A percentile compares a stretch with the other conserved stretches of the same genome.
These are phyloP conservation scores for Prunus armeniaca DNA, from an alignment of 306 rosid species.

Conservation along the genomic window DNA sequence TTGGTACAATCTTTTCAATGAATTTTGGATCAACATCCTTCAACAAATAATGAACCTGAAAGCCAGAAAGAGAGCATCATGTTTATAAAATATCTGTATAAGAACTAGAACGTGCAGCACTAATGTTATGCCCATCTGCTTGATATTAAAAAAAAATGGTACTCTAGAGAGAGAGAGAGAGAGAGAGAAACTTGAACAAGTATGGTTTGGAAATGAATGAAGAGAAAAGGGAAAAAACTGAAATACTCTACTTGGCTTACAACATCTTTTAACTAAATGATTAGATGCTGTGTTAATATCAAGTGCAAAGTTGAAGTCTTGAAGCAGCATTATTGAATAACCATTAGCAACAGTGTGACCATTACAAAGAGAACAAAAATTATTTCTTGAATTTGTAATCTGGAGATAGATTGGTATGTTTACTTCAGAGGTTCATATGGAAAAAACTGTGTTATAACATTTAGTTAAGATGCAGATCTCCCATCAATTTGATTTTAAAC, in stretches of 20 bases:
- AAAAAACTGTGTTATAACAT: background rate
- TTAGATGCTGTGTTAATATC: background rate
- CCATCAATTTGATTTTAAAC: background rate
- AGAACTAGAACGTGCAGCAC: conserved; percentile 2
- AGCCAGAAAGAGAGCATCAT: conserved; percentile 24
- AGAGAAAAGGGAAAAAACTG: background rate
- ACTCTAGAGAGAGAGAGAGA: background rate
- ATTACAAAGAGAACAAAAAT: background rate
- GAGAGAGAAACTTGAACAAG: background rate
- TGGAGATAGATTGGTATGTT: background rate
- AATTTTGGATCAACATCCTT: conserved; percentile 58
- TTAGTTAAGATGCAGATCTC: background rate
- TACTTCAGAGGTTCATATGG: background rate
- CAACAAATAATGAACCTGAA: conserved; percentile 72
- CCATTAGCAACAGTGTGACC: background rate
- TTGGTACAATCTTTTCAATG: conserved; percentile 52
- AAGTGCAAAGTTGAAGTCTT: background rate
- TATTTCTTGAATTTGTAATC: background rate
- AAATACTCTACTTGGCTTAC: background rate
- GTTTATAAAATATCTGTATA: conserved; percentile 10
- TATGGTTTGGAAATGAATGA: background rate
- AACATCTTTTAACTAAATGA: background rate
- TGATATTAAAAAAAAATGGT: background rate
- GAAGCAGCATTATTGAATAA: background rate
- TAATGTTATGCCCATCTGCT: background rate